These are phyloP conservation scores for Ceratobasidium sp. DNA, from an alignment of 1,284 basidiomycete genomes.

Conservation along the genomic window DNA sequence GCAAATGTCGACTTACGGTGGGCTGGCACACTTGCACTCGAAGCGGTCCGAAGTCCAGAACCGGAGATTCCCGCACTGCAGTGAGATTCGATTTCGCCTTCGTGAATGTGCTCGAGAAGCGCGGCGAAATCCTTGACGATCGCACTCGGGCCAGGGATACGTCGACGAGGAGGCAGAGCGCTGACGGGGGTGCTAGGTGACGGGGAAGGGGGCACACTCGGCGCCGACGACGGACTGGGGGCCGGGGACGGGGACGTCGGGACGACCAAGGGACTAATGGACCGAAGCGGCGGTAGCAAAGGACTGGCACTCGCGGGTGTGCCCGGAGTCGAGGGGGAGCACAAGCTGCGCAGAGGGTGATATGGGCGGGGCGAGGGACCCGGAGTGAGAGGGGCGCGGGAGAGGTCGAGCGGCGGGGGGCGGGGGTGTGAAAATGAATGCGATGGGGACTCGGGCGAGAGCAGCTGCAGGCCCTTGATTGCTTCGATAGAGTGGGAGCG, in stretches of 20 bases:
- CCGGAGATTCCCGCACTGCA: neutral
- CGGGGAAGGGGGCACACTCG: neutral
- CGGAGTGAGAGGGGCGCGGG: neutral
- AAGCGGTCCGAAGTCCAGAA: neutral
- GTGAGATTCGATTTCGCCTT: conserved; percentile 30
- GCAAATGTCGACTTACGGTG: conserved; percentile 8
- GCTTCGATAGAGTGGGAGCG: conserved; percentile 26
- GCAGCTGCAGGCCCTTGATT: conserved; percentile 17
- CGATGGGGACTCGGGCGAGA: conserved; percentile 27
- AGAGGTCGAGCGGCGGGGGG: conserved; percentile 1
- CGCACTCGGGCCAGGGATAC: neutral
- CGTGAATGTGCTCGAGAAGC: conserved; percentile 32
- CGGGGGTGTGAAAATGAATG: neutral
- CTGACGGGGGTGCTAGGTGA: neutral
- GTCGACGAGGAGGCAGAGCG: neutral
- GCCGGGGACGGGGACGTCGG: neutral
- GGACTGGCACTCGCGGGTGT: neutral
- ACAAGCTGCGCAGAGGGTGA: neutral
- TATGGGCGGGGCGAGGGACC: neutral
- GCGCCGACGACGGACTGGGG: neutral
- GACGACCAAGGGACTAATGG: conserved; percentile 3
- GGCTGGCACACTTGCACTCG: conserved; percentile 17
- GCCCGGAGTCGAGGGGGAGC: neutral
- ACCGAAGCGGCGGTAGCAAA: neutral
- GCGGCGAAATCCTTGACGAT: conserved; percentile 30